These are phyloP conservation scores for Helichrysum umbraculigerum DNA, from an alignment of 129 eudicot genomes.

Conservation along the genomic window DNA sequence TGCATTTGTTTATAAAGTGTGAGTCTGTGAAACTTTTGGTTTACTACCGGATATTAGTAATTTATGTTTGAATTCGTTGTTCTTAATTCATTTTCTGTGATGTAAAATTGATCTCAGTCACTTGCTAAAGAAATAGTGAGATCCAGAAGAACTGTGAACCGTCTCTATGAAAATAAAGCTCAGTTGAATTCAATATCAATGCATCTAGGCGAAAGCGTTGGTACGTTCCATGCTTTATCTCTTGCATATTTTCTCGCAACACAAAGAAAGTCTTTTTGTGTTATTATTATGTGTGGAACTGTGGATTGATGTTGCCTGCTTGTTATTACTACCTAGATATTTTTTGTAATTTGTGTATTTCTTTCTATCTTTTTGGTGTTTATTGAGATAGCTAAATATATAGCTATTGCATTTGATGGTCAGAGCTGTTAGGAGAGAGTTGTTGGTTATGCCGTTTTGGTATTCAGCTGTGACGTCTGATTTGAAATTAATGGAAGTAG, in stretches of 20 bases:
- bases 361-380: background rate
- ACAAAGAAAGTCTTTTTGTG: background rate
- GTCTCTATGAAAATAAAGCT: slow-evolving; percentile 95
- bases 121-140: slow-evolving; percentile 90
- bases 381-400: background rate
- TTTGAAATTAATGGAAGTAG: background rate
- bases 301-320: background rate
- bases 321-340: background rate
- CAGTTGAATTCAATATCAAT: slow-evolving; percentile 96
- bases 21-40: background rate
- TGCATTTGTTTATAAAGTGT: background rate
- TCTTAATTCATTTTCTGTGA: slow-evolving; percentile 5
- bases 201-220: slow-evolving; percentile 99
- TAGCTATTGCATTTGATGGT: background rate
- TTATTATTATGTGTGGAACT: background rate
- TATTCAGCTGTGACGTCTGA: background rate
- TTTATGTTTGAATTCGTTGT: slow-evolving; percentile 7
- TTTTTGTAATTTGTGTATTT: background rate
- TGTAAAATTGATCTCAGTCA: slow-evolving; percentile 51
- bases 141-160: slow-evolving; percentile 90
- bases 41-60: background rate
- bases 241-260: background rate
- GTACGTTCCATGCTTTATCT: slow-evolving; percentile 36
- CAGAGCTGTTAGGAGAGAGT: background rate
- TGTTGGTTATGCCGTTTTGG: slow-evolving; percentile 1